Evolutionary conservation across 805 yeast genomes (phyloP), one percentile per base, ranked within the genome.

Genomic region (Naumovozyma castellii): DNA sequence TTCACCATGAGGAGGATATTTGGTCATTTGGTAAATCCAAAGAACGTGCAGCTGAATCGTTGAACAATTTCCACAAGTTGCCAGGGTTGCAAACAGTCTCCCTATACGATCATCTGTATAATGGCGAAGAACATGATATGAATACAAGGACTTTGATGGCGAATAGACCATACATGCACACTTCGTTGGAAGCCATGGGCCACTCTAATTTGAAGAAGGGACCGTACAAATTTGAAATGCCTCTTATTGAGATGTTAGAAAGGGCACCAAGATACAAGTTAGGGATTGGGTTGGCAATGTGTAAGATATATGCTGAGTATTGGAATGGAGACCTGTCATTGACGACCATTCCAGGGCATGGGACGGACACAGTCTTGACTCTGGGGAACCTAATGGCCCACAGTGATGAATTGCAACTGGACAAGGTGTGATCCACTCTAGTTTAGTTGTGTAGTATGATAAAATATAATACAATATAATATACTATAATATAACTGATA

Each of bases 281-380:
- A 20, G 97, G 97, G 0, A 71, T 90, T 43, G 95, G 97, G 0
- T 66, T 90, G 44, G 96, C 97, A 0, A 78, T 90, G 82, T 83
- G 95, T 53, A 80, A 84, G 49, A 85, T 88, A 0, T 90, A 90
- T 56, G 85, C 95, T 0, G 97, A 90, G 51, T 90, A 90, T 61
- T 90, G 97, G 97, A 92, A 88, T 50, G 97, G 97, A 5, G 84
- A 81, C 38, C 61, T 90, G 37, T 80, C 78, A 43, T 75, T 90
- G 71, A 80, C 80, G 49, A 80, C 94, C 0, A 65, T 90, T 38
- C 90, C 86, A 43, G 97, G 96, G 2, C 85, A 81, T 50, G 98
- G 98, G 2, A 78, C 92, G 29, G 98, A 90, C 55, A 87, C 90
- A 0, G 80, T 81, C 43, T 64, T 92, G 53, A 77, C 81, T 25